Evolutionary conservation across 2,329 filamentous ascomycete genomes (phyloP).

Genomic region (Fusarium zealandicum): DNA sequence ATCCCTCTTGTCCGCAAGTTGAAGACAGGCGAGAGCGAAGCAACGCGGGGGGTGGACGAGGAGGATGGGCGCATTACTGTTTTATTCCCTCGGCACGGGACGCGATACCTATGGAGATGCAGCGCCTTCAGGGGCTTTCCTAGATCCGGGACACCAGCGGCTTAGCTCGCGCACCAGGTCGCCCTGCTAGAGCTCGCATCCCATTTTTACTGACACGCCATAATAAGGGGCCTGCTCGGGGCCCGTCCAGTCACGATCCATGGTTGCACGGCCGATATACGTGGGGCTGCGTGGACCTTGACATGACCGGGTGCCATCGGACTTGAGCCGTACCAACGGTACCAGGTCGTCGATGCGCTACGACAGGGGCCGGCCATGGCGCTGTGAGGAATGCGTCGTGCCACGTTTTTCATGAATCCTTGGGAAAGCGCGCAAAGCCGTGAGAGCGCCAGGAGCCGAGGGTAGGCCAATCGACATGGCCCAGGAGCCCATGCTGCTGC

Average conservation of each 20-base stretch:
- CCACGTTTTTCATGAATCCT: conserved; percentile 6
- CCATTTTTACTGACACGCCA: not conserved
- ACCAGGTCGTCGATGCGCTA: not conserved
- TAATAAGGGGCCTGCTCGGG: not conserved
- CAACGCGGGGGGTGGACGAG: conserved; percentile 34
- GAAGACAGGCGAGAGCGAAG: conserved; percentile 2
- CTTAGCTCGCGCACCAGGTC: conserved; percentile 6
- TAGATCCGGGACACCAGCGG: not conserved
- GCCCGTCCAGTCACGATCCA: not conserved
- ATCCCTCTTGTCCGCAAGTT: conserved; percentile 15
- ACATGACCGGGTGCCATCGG: not conserved
- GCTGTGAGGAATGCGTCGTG: not conserved
- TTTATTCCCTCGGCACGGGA: conserved; percentile 23
- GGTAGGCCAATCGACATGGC: conserved; percentile 3
- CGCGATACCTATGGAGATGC: conserved; percentile 1
- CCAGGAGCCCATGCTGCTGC: not conserved
- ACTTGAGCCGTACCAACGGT: conserved; percentile 4
- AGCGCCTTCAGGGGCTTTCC: conserved; percentile 21
- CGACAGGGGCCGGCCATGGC: not conserved
- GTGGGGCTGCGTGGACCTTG: not conserved
- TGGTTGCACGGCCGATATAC: conserved; percentile 1
- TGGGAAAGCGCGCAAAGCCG: not conserved
- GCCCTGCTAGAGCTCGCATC: conserved; percentile 2
- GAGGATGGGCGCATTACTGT: conserved; percentile 20
- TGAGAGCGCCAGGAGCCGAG: not conserved